Percentiles rank a stretch among this genome's conserved stretches.
These are phyloP conservation scores for Apostasia shenzhenica DNA, from an alignment of 106 monocot genomes.

Conservation along the genomic window DNA sequence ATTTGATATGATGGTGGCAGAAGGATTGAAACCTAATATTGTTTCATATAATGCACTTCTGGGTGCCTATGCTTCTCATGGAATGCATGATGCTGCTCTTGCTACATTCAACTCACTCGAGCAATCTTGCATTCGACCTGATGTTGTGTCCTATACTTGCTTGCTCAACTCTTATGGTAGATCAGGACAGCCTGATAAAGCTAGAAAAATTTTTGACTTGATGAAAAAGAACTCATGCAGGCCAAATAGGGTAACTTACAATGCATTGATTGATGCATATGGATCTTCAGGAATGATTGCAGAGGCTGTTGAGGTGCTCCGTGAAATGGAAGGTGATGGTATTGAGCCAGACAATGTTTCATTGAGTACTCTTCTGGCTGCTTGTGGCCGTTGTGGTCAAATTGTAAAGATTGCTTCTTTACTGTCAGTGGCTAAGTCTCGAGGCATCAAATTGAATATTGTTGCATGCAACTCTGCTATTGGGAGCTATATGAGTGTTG, in stretches of 20 bases:
- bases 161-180: constrained; percentile 90
- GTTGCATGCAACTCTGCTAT: constrained; percentile 88
- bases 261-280: constrained; percentile 97
- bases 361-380: constrained; percentile 87
- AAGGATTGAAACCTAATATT: constrained; percentile 88
- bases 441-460: constrained; percentile 66
- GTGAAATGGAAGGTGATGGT: constrained; percentile 64
- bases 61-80: constrained; percentile 83
- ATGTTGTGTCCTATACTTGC: constrained; percentile 93
- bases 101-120: constrained; percentile 59
- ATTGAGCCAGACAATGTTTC: constrained; percentile 74
- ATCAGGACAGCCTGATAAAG: constrained; percentile 70
- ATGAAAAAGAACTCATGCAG: constrained; percentile 55
- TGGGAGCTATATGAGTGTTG: constrained; percentile 69
- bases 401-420: constrained; percentile 59
- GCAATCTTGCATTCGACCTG: constrained; percentile 40
- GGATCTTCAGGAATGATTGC: constrained; percentile 70
- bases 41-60: constrained; percentile 85
- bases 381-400: constrained; percentile 72
- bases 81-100: constrained; percentile 75
- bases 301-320: constrained; percentile 65
- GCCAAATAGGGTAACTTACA: constrained; percentile 82
- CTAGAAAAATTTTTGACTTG: constrained; percentile 60
- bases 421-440: constrained; percentile 57
- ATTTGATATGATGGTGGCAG: constrained; percentile 88